Evolutionary conservation across 345 rosid genomes (phyloP).

Genomic region (Isatis tinctoria): DNA sequence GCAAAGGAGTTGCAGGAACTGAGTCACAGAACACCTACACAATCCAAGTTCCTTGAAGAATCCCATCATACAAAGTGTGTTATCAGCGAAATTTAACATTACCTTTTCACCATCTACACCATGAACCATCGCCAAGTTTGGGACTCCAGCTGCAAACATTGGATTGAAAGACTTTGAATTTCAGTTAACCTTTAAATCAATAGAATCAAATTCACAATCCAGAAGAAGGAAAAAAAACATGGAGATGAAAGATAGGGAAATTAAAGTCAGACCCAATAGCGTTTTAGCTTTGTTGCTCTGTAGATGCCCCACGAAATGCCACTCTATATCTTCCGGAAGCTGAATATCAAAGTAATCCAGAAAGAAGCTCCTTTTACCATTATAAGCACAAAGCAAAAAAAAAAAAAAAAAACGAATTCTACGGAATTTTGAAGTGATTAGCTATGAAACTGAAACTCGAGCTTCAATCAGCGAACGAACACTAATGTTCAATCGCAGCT

Average conservation of each 20-base stretch:
- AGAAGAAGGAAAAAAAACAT: too few relatives aligned
- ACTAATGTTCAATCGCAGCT: not conserved
- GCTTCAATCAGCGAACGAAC: not conserved
- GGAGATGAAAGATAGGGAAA: too few relatives aligned
- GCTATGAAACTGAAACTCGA: not conserved
- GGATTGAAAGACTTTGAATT: constrained; percentile 2
- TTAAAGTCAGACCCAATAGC: constrained; percentile 51
- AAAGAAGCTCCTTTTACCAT: too few relatives aligned
- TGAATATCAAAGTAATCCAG: constrained; percentile 21
- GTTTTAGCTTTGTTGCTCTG: constrained; percentile 91
- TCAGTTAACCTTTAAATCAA: not conserved
- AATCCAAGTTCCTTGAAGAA: not conserved
- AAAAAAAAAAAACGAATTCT: not conserved
- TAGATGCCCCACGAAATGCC: constrained; percentile 89
- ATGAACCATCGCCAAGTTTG: constrained; percentile 68
- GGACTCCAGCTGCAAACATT: constrained; percentile 67
- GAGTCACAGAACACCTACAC: not conserved
- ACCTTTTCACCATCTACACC: constrained; percentile 86
- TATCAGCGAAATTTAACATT: not conserved
- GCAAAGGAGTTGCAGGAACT: not conserved
- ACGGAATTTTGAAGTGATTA: not conserved
- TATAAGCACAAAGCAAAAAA: too few relatives aligned
- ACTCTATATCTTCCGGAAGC: constrained; percentile 84
- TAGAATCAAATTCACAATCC: not conserved
- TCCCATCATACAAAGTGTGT: not conserved